phyloP scores from a whole-genome alignment of 345 rosid genomes.

The Trapa incisa region DNA sequence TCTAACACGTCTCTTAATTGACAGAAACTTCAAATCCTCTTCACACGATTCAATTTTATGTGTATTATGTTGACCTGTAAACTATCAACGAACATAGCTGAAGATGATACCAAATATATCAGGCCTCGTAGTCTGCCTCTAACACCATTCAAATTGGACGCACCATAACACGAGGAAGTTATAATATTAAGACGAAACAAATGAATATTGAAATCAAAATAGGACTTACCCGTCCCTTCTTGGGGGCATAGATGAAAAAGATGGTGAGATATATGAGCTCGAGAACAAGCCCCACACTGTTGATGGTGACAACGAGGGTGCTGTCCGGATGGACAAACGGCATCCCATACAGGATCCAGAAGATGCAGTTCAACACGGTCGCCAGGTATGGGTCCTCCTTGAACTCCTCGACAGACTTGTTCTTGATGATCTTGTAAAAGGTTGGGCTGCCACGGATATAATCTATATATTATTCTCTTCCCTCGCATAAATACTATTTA shows the following conservation, averaged over 20 bases:
- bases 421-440: constrained; percentile 21
- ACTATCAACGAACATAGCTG: background rate
- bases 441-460: constrained; percentile 26
- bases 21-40: no score
- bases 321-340: constrained; percentile 31
- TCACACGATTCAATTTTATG: no score
- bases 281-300: constrained; percentile 19
- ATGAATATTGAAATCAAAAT: background rate
- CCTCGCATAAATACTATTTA: background rate
- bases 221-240: constrained; percentile 9
- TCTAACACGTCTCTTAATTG: no score
- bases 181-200: background rate
- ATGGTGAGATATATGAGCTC: constrained; percentile 23
- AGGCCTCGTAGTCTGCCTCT: no score
- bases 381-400: constrained; percentile 29
- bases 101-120: no score
- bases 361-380: constrained; percentile 23
- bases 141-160: no score
- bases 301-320: constrained; percentile 31
- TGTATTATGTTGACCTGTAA: background rate
- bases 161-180: background rate
- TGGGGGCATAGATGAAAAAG: constrained; percentile 13
- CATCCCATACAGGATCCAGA: constrained; percentile 33
- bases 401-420: constrained; percentile 31
- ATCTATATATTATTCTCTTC: background rate